Percentiles rank a stretch among this genome's conserved stretches.
phyloP scores from a whole-genome alignment of 805 yeast genomes.

The Pichia kluyveri region DNA sequence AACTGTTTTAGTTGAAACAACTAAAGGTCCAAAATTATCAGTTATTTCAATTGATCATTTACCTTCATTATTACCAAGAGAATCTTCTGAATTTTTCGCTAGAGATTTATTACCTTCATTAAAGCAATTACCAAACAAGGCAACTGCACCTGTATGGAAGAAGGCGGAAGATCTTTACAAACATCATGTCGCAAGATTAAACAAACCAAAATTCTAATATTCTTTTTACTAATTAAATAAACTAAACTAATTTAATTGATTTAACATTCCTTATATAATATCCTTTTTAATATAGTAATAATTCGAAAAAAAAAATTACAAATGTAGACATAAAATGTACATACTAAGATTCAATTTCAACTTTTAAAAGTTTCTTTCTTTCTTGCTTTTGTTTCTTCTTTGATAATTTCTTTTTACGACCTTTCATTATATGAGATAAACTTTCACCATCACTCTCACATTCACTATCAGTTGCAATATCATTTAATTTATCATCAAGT shows the following conservation, averaged over 20 bases:
- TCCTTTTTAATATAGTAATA: not conserved
- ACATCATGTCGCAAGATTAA: slow-evolving; percentile 72
- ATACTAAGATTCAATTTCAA: slow-evolving; percentile 40
- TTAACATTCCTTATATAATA: not conserved
- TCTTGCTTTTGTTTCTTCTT: slow-evolving; percentile 35
- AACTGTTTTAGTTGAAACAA: slow-evolving; percentile 74
- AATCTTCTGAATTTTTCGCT: slow-evolving; percentile 88
- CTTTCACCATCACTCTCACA: slow-evolving; percentile 71
- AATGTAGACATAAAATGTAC: slow-evolving; percentile 19
- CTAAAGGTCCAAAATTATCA: slow-evolving; percentile 75
- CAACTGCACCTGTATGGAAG: slow-evolving; percentile 82
- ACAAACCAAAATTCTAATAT: slow-evolving; percentile 32
- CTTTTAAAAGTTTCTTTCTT: slow-evolving; percentile 34
- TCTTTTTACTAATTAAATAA: not conserved
- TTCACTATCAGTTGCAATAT: slow-evolving; percentile 51
- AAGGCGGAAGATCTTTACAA: slow-evolving; percentile 79
- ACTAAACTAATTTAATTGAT: slow-evolving; percentile 3
- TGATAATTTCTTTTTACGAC: slow-evolving; percentile 30
- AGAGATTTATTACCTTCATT: slow-evolving; percentile 84
- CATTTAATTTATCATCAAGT: slow-evolving; percentile 26
- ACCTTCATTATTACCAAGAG: slow-evolving; percentile 94
- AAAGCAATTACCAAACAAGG: slow-evolving; percentile 74
- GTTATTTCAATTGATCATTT: slow-evolving; percentile 95
- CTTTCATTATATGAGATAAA: slow-evolving; percentile 47
- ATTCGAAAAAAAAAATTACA: slow-evolving; percentile 33